Evolutionary conservation across 371 early-diverging fungal genomes (phyloP).

Genomic region (Actinomortierella ambigua): DNA sequence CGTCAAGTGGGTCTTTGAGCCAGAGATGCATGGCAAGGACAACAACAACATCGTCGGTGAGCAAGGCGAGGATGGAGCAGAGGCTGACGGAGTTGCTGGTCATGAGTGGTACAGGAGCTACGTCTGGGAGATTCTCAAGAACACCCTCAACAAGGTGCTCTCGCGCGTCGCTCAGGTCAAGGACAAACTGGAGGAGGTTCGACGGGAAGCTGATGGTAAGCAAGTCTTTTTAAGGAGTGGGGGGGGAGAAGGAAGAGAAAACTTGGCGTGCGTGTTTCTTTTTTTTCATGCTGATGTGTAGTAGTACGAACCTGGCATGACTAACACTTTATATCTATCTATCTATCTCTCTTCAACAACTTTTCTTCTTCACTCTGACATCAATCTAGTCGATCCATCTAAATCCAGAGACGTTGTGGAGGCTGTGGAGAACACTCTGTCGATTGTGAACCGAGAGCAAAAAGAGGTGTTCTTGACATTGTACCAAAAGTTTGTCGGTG

Average conservation of each 20-base stretch:
- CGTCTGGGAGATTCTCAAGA: conserved; percentile 80
- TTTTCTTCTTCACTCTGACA: conserved; percentile 4
- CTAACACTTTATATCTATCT: conserved; percentile 2
- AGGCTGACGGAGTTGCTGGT: background rate
- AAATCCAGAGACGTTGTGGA: conserved; percentile 47
- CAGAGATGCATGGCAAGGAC: conserved; percentile 60
- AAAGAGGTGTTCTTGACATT: conserved; percentile 79
- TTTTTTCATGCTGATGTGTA: background rate
- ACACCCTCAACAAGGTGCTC: conserved; percentile 81
- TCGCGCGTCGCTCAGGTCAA: conserved; percentile 80
- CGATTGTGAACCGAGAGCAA: conserved; percentile 76
- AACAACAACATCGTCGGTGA: background rate
- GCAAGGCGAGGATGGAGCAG: background rate
- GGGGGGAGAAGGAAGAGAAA: no score
- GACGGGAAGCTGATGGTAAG: conserved; percentile 39
- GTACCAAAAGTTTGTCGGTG: conserved; percentile 73
- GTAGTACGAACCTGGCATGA: no score
- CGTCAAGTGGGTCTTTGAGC: conserved; percentile 74
- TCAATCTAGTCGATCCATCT: conserved; percentile 43
- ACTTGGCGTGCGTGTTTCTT: background rate
- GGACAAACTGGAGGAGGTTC: conserved; percentile 53
- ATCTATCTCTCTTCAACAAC: background rate
- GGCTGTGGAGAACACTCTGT: conserved; percentile 66
- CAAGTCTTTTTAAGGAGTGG: background rate
- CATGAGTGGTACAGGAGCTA: conserved; percentile 56